Percentiles rank a stretch among this genome's conserved stretches.
These are phyloP conservation scores for Colletotrichum destructivum DNA, from an alignment of 2,329 filamentous ascomycete species.

Conservation along the genomic window DNA sequence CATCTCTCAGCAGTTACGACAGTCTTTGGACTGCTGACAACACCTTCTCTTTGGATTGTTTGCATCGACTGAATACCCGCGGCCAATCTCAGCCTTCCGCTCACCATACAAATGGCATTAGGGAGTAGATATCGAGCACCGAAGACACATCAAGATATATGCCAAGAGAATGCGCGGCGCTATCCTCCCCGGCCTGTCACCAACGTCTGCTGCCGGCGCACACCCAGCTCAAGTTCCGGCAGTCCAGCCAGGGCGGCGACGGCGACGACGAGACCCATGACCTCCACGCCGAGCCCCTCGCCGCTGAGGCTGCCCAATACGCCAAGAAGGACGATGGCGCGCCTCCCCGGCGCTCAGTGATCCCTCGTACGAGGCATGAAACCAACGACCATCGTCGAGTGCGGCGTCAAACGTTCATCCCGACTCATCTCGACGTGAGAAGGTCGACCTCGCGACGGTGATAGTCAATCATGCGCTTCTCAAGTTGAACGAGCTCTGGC, in stretches of 20 bases:
- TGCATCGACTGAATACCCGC: no score
- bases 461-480: conserved; percentile 31
- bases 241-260: conserved; percentile 88
- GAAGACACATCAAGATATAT: background rate
- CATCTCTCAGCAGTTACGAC: background rate
- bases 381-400: conserved; percentile 25
- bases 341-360: background rate
- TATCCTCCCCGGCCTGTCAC: conserved; percentile 82
- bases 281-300: conserved; percentile 88
- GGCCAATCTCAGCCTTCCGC: background rate
- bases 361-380: conserved; percentile 20
- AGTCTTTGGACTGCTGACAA: no score
- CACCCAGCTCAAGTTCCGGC: conserved; percentile 91
- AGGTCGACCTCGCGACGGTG: conserved; percentile 31
- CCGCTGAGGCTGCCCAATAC: conserved; percentile 89
- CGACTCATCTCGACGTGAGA: conserved; percentile 28
- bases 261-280: conserved; percentile 81
- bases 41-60: no score
- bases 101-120: background rate
- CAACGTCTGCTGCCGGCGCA: conserved; percentile 95
- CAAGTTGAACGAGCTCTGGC: conserved; percentile 27
- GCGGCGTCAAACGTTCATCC: conserved; percentile 10
- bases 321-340: conserved; percentile 74
- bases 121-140: no score
- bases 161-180: background rate